Evolutionary conservation across 148 eudicot genomes (phyloP), one percentile per base, ranked within the genome.

Genomic region (Diospyros kaki): DNA sequence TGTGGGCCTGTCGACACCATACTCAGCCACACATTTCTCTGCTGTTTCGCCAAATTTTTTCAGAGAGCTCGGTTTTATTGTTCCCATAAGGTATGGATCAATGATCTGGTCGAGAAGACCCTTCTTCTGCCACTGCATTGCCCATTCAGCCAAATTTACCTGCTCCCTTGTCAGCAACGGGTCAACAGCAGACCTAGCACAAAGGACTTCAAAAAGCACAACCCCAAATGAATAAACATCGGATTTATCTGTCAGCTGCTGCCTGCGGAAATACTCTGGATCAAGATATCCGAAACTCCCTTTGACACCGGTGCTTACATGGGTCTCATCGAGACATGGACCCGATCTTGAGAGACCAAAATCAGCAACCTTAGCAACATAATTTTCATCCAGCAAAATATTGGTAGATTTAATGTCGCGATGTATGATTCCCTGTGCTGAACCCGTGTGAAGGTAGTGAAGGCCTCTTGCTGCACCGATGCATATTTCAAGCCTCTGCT

Each of bases 391-490:
- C 3, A 94, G 94, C 38, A 94, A 81, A 60, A 94, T 94, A 77
- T 94, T 94, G 63, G 98, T 92, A n/a, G 98, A 94, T 81, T 94
- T 94, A 45, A 94, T 88, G 81, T 94, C 98, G 0, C 98, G 88
- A 50, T 94, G 98, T 69, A 94, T 94, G 76, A 94, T 94, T 71
- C 98, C 98, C 58, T 94, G 98, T 5, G 92, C 87, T 3, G 89
- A 94, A 55, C 97, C 98, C 2, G 98, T 94, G 61, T 94, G 98
- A 69, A 94, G 97, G 78, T 94, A 94, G 77, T 94, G 98, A 45
- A 94, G 87, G 14, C 98, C 98, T 85, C 98, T 80, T 28, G 98
- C 98, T 1, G 98, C 88, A 43, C 98, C 98, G 11, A 94, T 94
- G 83, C 98, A 94, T 38, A 94, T 86, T 13, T 94, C 96, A 15